A percentile compares a stretch with the other conserved stretches of the same genome.
These are phyloP conservation scores for Paraphaeosphaeria minitans DNA, from an alignment of 2,329 filamentous ascomycete species.

Conservation along the genomic window DNA sequence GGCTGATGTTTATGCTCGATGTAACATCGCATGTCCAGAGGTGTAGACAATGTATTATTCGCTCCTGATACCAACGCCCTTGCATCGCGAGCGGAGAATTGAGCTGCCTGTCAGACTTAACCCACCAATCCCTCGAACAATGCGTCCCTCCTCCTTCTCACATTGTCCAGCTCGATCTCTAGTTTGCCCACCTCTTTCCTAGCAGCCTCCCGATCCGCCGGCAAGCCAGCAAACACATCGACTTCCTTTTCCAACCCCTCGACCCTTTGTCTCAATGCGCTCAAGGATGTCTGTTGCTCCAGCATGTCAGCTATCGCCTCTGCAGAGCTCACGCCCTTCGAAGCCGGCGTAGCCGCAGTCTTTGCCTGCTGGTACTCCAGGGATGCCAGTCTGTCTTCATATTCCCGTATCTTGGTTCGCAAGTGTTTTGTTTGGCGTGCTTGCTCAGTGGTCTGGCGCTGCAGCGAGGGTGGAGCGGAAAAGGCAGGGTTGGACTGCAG, in stretches of 20 bases:
- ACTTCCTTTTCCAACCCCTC: slow-evolving; percentile 67
- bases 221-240: slow-evolving; percentile 71
- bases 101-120: background rate
- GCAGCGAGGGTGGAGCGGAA: slow-evolving; percentile 60
- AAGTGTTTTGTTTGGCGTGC: slow-evolving; percentile 73
- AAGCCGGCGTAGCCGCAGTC: slow-evolving; percentile 24
- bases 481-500: slow-evolving; percentile 43
- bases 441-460: slow-evolving; percentile 74
- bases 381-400: slow-evolving; percentile 52
- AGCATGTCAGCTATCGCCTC: slow-evolving; percentile 64
- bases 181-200: slow-evolving; percentile 71
- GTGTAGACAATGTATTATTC: background rate
- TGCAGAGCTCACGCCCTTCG: slow-evolving; percentile 46
- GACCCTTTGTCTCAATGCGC: slow-evolving; percentile 63
- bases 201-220: slow-evolving; percentile 71
- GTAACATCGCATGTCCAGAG: background rate
- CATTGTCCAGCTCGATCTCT: slow-evolving; percentile 64
- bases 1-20: background rate
- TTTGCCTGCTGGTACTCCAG: slow-evolving; percentile 32
- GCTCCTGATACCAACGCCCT: background rate
- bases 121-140: slow-evolving; percentile 77
- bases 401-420: slow-evolving; percentile 69
- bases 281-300: slow-evolving; percentile 65
- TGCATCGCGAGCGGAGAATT: background rate
- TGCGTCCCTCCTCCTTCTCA: slow-evolving; percentile 69